Base-by-base conservation (phyloP, 2,329 filamentous ascomycete species). In the Epichloe elymi region DNA sequence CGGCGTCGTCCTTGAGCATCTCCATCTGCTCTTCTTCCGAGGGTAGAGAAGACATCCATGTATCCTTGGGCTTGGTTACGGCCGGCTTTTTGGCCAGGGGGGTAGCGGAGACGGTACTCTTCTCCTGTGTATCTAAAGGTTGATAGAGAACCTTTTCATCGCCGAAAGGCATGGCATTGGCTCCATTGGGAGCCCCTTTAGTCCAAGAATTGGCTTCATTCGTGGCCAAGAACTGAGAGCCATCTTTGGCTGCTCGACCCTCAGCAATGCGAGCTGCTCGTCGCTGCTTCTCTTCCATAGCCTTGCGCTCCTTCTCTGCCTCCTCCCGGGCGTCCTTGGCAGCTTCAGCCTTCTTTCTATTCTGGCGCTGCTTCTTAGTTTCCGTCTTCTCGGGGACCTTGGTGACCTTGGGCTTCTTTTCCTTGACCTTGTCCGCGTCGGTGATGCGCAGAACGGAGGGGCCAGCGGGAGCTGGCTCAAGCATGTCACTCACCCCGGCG, bases 311-410 rank as follows among this genome's bases (percentile, higher is more conserved):
- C 63, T 82, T 79, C 70, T 96, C 90, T 1, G 85, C 80, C 59
- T 86, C 85, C 63, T 90, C 84, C 33, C 86, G 82, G 52, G 79
- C 75, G 33, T 75, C 73, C 74, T 88, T 93, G 61, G 82, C 82
- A 52, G 82, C 84, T 69, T 95, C 89, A 38, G 79, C 82, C 80
- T 95, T 96, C 73, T 85, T 82, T 58, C 84, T 80, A 72, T 95
- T 93, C 73, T 96, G 90, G 54, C 89, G 83, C 73, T 95, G 88
- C 75, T 96, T 96, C 84, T 96, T 96, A 19, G 85, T 86, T 74
- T 95, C 86, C 17, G 77, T 78, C 46, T 78, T 76, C 66, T 87
- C 82, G 56, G 79, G 74, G 40, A 75, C 71, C 70, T 83, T 80
- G 57, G 74, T 70, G 60, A 78, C 73, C 69, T 82, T 82, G 56